Evolutionary conservation across 805 yeast species (phyloP).

Genomic region (Blastobotrys peoriensis): DNA sequence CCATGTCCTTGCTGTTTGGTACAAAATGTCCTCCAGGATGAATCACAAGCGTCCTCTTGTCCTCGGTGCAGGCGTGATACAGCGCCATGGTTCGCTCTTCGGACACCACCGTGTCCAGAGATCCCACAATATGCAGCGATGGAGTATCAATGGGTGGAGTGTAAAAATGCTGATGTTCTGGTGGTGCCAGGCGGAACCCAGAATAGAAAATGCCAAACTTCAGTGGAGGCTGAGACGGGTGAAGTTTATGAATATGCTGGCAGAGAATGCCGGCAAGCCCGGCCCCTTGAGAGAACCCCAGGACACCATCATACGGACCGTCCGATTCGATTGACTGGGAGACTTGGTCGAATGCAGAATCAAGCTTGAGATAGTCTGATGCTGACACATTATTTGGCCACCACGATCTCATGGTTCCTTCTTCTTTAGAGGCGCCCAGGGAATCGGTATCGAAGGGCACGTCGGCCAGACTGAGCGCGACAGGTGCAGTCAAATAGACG

Average conservation of each 20-base stretch:
- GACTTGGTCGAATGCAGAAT: constrained; percentile 44
- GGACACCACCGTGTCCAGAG: constrained; percentile 79
- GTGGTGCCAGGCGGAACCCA: constrained; percentile 40
- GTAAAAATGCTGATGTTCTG: constrained; percentile 27
- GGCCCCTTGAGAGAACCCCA: constrained; percentile 96
- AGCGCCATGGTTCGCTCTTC: constrained; percentile 62
- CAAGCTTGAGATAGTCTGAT: constrained; percentile 28
- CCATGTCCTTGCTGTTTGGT: constrained; percentile 69
- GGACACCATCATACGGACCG: constrained; percentile 80
- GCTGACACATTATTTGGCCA: constrained; percentile 50
- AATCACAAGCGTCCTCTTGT: constrained; percentile 43
- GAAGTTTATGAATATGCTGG: constrained; percentile 49
- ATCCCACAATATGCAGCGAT: constrained; percentile 77
- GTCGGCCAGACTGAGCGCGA: constrained; percentile 57
- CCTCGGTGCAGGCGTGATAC: constrained; percentile 43
- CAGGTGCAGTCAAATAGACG: constrained; percentile 76
- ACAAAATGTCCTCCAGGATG: constrained; percentile 98
- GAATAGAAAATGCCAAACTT: constrained; percentile 74
- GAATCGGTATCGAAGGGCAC: constrained; percentile 60
- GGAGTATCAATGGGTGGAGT: constrained; percentile 32
- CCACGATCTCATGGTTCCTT: constrained; percentile 63
- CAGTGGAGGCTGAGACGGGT: constrained; percentile 47
- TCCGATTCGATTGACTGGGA: constrained; percentile 51
- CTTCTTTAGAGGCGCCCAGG: constrained; percentile 39
- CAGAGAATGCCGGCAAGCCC: constrained; percentile 71